Evolutionary conservation across 257 asterid genomes (phyloP), one percentile per base, ranked within the genome.

Genomic region (Prunella vulgaris): DNA sequence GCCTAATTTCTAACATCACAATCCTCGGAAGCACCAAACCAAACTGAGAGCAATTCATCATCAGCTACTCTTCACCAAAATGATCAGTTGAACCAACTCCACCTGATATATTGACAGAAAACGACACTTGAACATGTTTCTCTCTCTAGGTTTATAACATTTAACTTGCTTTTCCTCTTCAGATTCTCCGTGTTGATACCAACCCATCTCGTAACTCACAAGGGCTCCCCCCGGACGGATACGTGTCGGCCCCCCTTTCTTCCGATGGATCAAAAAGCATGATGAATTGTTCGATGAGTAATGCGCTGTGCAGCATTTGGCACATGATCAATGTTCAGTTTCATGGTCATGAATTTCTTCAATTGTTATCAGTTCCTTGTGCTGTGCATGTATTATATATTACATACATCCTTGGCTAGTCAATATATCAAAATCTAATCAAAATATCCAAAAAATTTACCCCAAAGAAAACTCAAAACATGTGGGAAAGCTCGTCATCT

Each of bases 401-500:
- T 58, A 58, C 59, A 52, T 74, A 84, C 84, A 65, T 67, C 74
- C 77, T 74, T 73, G 63, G 81, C 72, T 69, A 77, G 74, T 73
- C 60, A 78, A 79, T 59, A 72, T 70, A 84, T 69, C 80, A 78
- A 76, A 76, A 69, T 65, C 70, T 72, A 79, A 32, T 75, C 74
- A 73, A 78, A 51, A 80, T 46, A 33, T 75, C 60, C 40, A 32
- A 62, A 77, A 66, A 60, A 54, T 40, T 57, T 84, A 80, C 69
- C 76, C 70, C 79, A 74, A 72, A 69, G 59, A 81, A 68, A 72
- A 83, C 63, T 80, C 63, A 63, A 53, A 74, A 81, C 84, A 69
- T 15, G 86, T 54, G 77, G 80, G 40, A 52, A 71, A 72, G 46
- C 18, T 54, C 21, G 51, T 73, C 35, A 48, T 54, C 40, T 38